Percentiles rank a stretch among this genome's conserved stretches.
These are phyloP conservation scores for Escallonia herrerae DNA, from an alignment of 129 eudicot species.

Conservation along the genomic window DNA sequence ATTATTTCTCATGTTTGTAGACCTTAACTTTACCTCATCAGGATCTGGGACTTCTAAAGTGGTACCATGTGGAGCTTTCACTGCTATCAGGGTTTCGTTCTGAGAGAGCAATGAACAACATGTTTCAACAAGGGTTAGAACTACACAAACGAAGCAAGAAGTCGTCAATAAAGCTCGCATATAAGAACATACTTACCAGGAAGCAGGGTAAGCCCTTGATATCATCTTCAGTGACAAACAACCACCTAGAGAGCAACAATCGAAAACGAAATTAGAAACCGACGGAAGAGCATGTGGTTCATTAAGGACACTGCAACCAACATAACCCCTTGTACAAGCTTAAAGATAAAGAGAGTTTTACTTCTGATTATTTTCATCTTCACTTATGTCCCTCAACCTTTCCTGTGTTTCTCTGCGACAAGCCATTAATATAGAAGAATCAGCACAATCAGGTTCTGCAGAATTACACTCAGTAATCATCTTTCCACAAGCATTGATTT, in stretches of 20 bases:
- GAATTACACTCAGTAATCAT: not conserved
- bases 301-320: not conserved
- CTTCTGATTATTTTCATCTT: conserved; percentile 80
- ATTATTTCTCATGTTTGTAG: conserved; percentile 10
- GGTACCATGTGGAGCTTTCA: conserved; percentile 99
- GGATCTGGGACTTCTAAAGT: conserved; percentile 97
- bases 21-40: conserved; percentile 55
- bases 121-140: not conserved
- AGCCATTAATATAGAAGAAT: conserved; percentile 20
- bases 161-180: no score
- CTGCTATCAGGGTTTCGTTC: conserved; percentile 92
- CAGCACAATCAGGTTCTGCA: conserved; percentile 13
- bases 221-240: conserved; percentile 93
- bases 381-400: conserved; percentile 70
- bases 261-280: not conserved
- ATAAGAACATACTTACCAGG: conserved; percentile 36
- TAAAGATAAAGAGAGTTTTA: conserved; percentile 14
- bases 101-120: conserved; percentile 15
- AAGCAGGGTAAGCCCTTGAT: conserved; percentile 79
- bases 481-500: not conserved
- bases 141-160: no score
- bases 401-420: conserved; percentile 84
- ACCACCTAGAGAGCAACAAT: conserved; percentile 53
- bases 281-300: not conserved
- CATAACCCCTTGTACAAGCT: not conserved